A percentile compares a stretch with the other conserved stretches of the same genome.
Conservation (phyloP, 768 basidiomycete genomes). For the Lactarius indigo region DNA sequence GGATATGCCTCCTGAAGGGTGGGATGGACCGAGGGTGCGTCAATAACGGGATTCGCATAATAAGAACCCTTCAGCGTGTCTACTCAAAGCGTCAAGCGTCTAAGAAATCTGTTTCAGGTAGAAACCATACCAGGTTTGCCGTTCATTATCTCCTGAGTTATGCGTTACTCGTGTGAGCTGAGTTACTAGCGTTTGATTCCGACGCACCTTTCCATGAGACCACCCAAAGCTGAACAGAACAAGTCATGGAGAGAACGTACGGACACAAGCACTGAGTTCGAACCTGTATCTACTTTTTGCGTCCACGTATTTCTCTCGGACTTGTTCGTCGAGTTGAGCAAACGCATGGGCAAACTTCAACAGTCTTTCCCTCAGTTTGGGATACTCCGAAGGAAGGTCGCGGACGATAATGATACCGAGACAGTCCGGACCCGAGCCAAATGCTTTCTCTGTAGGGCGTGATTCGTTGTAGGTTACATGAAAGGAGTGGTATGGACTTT, state of each 20-base stretch:
- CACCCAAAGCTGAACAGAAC: conserved; percentile 72
- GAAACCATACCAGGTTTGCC: conserved; percentile 64
- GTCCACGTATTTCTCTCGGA: conserved; percentile 74
- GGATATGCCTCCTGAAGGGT: conserved; percentile 56
- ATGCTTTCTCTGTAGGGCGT: conserved; percentile 60
- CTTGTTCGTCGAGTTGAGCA: conserved; percentile 60
- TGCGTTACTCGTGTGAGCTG: conserved; percentile 4
- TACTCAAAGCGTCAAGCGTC: conserved; percentile 29
- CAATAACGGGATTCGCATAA: conserved; percentile 84
- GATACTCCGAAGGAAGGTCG: conserved; percentile 72
- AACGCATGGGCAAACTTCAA: conserved; percentile 76
- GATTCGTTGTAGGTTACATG: not conserved
- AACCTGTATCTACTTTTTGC: conserved; percentile 72
- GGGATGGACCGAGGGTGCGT: conserved; percentile 56
- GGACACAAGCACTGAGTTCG: conserved; percentile 19
- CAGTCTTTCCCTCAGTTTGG: conserved; percentile 60
- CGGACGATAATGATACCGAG: conserved; percentile 79
- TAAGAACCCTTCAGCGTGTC: conserved; percentile 90
- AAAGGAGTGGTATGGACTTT: conserved; percentile 1
- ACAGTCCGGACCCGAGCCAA: conserved; percentile 72
- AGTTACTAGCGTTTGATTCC: not conserved
- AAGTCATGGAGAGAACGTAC: not conserved
- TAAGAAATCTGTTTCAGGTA: not conserved
- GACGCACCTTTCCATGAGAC: conserved; percentile 85
- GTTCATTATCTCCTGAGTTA: conserved; percentile 86